Evolutionary conservation across 805 yeast species (phyloP), one percentile per base, ranked within the genome.

Genomic region (Cyberlindnera subsufficiens): DNA sequence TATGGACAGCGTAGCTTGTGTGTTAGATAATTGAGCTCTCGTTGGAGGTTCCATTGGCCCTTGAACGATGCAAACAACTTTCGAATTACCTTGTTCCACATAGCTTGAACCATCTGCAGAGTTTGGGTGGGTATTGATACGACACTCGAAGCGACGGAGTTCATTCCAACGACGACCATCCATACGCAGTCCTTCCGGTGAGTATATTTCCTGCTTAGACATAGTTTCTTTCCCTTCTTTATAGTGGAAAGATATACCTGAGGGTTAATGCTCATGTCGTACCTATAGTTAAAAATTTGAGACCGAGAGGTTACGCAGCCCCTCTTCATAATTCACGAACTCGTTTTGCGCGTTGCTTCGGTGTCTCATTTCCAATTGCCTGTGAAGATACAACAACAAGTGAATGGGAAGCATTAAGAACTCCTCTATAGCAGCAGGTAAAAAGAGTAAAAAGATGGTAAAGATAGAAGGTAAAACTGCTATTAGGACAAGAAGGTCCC

Each of bases 161-260:
- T 93, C 99, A 56, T 91, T 88, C 89, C 93, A 89, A 49, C 99
- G 74, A 54, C 99, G 78, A 2, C 99, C 99, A 61, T 93, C 98
- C 13, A 83, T 69, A 50, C 99, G 72, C 37, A 93, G 72, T 5
- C 99, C 99, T 64, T 93, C 98, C 6, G 96, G 96, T 0, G 97
- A 90, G 59, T 86, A 91, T 36, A 93, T 64, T 68, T 93, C 99
- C 53, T 80, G 64, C 42, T 86, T 71, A 34, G 82, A 77, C 83
- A 79, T 79, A 10, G n/a, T 3, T 34, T 13, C 36, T 6, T 11
- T 19, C 13, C 9, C 14, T 8, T 9, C 27, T n/a, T 20, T 34
- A 25, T 8, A 17, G 27, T 4, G 4, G 27, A 22, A 9, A 22
- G 27, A 22, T 22, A 22, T 22, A 22, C 8, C 27, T 22, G 2